phyloP scores from a whole-genome alignment of 1,284 basidiomycete species.

The Schizophyllum commune region DNA sequence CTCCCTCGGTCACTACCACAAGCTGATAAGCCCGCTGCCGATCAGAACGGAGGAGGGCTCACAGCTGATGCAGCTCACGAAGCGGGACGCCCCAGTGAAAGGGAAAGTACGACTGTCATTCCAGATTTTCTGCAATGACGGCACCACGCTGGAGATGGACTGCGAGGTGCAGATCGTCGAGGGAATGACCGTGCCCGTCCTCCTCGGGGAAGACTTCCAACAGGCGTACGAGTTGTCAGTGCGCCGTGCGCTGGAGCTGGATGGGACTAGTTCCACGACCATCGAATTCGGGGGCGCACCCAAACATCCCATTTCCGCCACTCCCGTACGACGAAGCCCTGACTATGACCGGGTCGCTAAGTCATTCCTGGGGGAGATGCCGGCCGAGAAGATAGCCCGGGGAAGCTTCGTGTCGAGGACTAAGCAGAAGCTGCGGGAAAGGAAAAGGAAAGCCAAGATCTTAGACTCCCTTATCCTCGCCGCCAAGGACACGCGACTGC shows the following conservation, averaged over 20 bases:
- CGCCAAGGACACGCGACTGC: not conserved
- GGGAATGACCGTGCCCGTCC: too few relatives aligned
- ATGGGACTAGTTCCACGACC: not conserved
- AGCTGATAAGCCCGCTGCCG: not conserved
- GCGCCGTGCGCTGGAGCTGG: not conserved
- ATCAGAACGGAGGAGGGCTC: not conserved
- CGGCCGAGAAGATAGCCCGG: not conserved
- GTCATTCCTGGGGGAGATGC: not conserved
- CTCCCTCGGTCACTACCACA: not conserved
- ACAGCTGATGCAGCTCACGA: not conserved
- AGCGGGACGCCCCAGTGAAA: not conserved
- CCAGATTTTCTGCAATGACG: not conserved
- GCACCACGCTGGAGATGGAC: not conserved
- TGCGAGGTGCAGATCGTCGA: too few relatives aligned
- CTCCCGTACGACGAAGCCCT: not conserved
- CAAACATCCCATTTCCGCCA: not conserved
- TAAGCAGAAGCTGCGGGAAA: not conserved
- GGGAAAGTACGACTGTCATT: not conserved
- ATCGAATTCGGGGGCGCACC: not conserved
- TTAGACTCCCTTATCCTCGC: not conserved
- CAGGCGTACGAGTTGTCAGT: not conserved
- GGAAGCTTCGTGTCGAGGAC: not conserved
- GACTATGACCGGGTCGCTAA: not conserved
- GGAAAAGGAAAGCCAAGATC: not conserved
- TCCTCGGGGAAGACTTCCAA: too few relatives aligned